Conservation (phyloP, 331 rosid genomes). For the Acacia concinna region DNA sequence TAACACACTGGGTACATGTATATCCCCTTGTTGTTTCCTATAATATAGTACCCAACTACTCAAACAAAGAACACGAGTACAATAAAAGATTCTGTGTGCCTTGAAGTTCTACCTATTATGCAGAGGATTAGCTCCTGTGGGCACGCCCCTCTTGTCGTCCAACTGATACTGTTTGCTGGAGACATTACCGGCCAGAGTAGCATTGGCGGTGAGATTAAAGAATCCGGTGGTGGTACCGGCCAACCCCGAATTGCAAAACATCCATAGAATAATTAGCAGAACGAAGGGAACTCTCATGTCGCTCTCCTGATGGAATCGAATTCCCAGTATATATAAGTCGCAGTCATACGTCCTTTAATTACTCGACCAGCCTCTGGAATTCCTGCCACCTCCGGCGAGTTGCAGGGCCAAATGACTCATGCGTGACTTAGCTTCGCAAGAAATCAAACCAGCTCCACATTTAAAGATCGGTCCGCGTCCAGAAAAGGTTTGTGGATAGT, state of each 20-base stretch:
- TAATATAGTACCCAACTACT: not conserved
- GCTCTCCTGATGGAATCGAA: not conserved
- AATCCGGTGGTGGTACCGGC: conserved; percentile 30
- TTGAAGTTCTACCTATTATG: conserved; percentile 51
- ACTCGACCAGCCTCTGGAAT: not conserved
- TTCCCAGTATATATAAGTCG: not conserved
- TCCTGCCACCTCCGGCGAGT: not conserved
- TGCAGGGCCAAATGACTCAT: not conserved
- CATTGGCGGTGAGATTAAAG: conserved; percentile 27
- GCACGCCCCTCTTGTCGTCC: conserved; percentile 61
- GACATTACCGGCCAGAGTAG: not conserved
- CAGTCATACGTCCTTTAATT: not conserved
- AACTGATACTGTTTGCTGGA: conserved; percentile 25
- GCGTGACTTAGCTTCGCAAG: not conserved
- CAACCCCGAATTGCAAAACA: conserved; percentile 40
- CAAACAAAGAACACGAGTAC: conserved; percentile 11
- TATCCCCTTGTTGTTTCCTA: conserved; percentile 29
- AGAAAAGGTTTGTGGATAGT: not conserved
- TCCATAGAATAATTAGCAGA: conserved; percentile 43
- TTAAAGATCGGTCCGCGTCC: not conserved
- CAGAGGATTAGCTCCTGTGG: conserved; percentile 66
- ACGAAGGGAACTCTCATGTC: conserved; percentile 44
- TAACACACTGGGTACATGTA: conserved; percentile 22
- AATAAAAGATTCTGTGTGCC: conserved; percentile 35
- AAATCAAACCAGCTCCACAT: not conserved